A percentile compares a stretch with the other conserved stretches of the same genome.
Conservation (phyloP, 2,329 filamentous ascomycete species). For the Parafenestella ontariensis region DNA sequence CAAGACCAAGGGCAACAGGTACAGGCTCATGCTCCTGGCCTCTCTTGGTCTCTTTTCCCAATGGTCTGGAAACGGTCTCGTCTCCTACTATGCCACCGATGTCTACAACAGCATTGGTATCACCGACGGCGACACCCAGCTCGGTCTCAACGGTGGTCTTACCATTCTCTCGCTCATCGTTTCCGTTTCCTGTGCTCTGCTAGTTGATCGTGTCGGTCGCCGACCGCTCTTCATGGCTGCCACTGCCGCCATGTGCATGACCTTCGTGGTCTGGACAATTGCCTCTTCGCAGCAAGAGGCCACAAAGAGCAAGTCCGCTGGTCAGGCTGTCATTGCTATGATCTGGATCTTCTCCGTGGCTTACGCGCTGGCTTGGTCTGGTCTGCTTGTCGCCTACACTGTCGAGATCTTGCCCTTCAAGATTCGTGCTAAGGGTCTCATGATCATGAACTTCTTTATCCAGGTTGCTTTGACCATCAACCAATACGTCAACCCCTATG, state of each 20-base stretch:
- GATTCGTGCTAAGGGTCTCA: conserved; percentile 58
- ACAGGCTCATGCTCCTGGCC: conserved; percentile 67
- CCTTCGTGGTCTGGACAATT: conserved; percentile 48
- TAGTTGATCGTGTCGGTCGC: conserved; percentile 63
- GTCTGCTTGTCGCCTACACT: conserved; percentile 62
- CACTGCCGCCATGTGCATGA: conserved; percentile 40
- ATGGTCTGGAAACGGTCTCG: conserved; percentile 71
- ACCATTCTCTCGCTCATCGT: conserved; percentile 67
- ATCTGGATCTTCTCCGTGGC: conserved; percentile 60
- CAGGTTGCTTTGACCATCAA: conserved; percentile 68
- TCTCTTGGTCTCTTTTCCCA: conserved; percentile 72
- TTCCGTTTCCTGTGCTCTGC: conserved; percentile 62
- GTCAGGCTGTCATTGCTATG: conserved; percentile 58
- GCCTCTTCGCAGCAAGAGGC: conserved; percentile 61
- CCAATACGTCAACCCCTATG: conserved; percentile 68
- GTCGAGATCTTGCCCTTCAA: conserved; percentile 59
- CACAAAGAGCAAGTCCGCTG: conserved; percentile 46
- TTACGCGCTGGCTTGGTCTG: conserved; percentile 65
- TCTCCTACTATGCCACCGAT: conserved; percentile 71
- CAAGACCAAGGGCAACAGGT: conserved; percentile 68
- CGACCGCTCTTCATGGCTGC: conserved; percentile 38
- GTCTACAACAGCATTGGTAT: conserved; percentile 70
- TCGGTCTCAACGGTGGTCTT: conserved; percentile 61
- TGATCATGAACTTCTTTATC: conserved; percentile 68
- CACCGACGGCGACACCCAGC: conserved; percentile 48